Conservation (phyloP, 495 filamentous ascomycete genomes). For the Chaetomium tenue region DNA sequence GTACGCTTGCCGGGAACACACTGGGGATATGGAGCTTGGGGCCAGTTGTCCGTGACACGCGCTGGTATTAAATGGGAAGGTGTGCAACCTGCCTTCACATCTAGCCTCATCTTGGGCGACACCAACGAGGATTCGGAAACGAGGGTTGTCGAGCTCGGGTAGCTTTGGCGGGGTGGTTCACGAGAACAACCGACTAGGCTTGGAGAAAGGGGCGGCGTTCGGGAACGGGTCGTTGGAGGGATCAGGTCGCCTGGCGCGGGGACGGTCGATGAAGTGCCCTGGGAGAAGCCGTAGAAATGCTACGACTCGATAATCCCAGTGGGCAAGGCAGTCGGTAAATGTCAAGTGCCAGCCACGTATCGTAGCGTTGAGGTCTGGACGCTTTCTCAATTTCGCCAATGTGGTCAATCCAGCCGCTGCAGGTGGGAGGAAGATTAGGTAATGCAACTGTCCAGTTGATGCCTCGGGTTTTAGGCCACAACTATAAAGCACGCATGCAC, state of each 20-base stretch:
- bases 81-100: conserved; percentile 73
- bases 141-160: conserved; percentile 19
- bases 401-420: conserved; percentile 35
- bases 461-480: conserved; percentile 25
- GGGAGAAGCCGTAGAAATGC: neutral
- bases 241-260: neutral
- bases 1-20: conserved; percentile 11
- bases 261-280: neutral
- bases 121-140: neutral
- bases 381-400: conserved; percentile 37
- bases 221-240: neutral
- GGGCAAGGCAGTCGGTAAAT: conserved; percentile 18
- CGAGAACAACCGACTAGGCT: conserved; percentile 1
- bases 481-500: neutral
- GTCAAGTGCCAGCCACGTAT: conserved; percentile 37
- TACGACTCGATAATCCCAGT: conserved; percentile 10
- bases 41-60: conserved; percentile 25
- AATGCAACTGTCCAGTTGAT: conserved; percentile 12
- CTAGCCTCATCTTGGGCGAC: conserved; percentile 72
- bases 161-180: conserved; percentile 32
- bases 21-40: conserved; percentile 16
- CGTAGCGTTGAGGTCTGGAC: conserved; percentile 25
- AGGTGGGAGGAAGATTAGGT: conserved; percentile 28
- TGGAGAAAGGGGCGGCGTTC: conserved; percentile 4
- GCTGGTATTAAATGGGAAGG: conserved; percentile 6